Conservation (phyloP, 2,329 filamentous ascomycete species). For the Trichoderma lentiforme region DNA sequence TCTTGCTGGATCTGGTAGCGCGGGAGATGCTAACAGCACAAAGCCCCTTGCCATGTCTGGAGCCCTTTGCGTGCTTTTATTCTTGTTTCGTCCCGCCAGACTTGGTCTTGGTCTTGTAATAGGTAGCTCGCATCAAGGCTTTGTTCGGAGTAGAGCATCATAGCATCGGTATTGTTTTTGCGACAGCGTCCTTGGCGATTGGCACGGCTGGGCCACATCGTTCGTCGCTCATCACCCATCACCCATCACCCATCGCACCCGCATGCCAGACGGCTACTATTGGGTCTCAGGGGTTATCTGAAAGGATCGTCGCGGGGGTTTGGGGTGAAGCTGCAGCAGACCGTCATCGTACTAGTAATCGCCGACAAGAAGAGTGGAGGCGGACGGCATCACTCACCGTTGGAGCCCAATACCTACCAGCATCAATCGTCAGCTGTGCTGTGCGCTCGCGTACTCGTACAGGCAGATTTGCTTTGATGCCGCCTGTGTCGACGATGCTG, state of each 20-base stretch:
- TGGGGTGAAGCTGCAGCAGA: slow-evolving; percentile 12
- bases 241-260: neutral
- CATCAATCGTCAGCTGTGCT: neutral
- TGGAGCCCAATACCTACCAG: slow-evolving; percentile 7
- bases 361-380: slow-evolving; percentile 4
- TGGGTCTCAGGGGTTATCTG: slow-evolving; percentile 11
- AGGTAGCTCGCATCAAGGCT: neutral
- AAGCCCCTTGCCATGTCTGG: neutral
- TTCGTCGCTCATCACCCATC: fast-evolving
- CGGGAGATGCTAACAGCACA: neutral
- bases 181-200: neutral
- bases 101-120: neutral
- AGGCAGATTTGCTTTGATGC: neutral
- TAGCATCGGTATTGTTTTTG: neutral
- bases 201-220: neutral
- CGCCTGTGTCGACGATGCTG: neutral
- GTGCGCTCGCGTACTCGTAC: neutral
- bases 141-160: neutral
- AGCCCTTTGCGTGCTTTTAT: neutral
- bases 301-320: slow-evolving; percentile 14
- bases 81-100: neutral
- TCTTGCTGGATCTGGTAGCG: neutral
- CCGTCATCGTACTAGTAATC: slow-evolving; percentile 5
- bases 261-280: slow-evolving; percentile 1
- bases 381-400: slow-evolving; percentile 2